Evolutionary conservation across 371 early-diverging fungal species (phyloP).

Genomic region (Encephalitozoon cuniculi): DNA sequence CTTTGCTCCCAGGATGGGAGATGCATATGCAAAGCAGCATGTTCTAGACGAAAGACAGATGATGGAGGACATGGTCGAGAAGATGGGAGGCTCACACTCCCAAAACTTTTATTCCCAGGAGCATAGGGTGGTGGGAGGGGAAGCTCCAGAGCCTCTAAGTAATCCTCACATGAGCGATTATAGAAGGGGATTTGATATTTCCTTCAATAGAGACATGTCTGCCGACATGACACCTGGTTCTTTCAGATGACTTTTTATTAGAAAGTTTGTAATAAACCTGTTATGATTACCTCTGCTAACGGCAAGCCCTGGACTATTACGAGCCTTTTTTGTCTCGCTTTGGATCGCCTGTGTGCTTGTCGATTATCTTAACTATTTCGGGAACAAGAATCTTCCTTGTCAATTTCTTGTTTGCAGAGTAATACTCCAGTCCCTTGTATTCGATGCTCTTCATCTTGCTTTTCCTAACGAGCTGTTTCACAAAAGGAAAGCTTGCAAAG

Average conservation of each 20-base stretch:
- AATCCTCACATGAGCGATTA: background rate
- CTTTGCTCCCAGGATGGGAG: background rate
- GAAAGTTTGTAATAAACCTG: conserved; percentile 7
- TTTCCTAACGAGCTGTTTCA: background rate
- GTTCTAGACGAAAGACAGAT: background rate
- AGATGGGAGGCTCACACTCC: background rate
- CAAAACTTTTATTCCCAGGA: background rate
- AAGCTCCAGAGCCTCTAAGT: background rate
- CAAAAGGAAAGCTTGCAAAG: conserved; percentile 35
- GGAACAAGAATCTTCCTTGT: conserved; percentile 48
- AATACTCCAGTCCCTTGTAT: conserved; percentile 44
- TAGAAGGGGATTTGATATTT: conserved; percentile 5
- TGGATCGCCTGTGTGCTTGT: background rate
- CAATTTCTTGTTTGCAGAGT: conserved; percentile 17
- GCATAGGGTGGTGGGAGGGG: background rate
- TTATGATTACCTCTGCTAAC: background rate
- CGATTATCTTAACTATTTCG: conserved; percentile 16
- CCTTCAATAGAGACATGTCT: conserved; percentile 3
- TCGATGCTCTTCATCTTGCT: conserved; percentile 17
- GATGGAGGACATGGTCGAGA: background rate
- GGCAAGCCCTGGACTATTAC: background rate
- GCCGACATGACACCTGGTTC: background rate
- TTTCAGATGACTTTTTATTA: background rate
- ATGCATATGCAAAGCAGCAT: conserved; percentile 8
- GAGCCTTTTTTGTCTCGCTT: background rate